Evolutionary conservation across 148 eudicot species (phyloP).

Genomic region (Arbutus unedo): DNA sequence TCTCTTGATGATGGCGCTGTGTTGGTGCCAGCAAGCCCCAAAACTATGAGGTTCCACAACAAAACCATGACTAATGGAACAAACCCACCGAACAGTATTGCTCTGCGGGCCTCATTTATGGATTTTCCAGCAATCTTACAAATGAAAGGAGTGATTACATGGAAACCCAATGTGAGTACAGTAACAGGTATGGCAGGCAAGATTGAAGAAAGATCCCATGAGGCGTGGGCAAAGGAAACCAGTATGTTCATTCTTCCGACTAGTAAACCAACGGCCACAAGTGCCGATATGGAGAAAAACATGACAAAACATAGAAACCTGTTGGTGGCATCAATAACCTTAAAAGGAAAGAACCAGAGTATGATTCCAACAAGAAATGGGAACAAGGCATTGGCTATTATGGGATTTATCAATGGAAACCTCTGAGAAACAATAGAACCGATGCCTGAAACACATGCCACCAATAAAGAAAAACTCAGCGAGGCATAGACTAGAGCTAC

Average conservation of each 20-base stretch:
- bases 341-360: constrained; percentile 47
- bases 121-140: constrained; percentile 62
- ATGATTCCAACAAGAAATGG: constrained; percentile 46
- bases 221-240: constrained; percentile 38
- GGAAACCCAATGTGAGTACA: constrained; percentile 71
- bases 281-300: constrained; percentile 57
- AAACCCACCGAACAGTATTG: constrained; percentile 59
- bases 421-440: constrained; percentile 55
- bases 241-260: constrained; percentile 40
- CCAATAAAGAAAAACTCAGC: constrained; percentile 63
- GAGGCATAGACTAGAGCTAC: constrained; percentile 60
- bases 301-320: constrained; percentile 51
- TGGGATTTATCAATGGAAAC: constrained; percentile 41
- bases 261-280: constrained; percentile 53
- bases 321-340: constrained; percentile 47
- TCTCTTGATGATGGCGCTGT: constrained; percentile 30
- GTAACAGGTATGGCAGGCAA: constrained; percentile 70
- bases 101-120: constrained; percentile 48
- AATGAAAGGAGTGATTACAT: constrained; percentile 69
- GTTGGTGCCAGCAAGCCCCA: constrained; percentile 58
- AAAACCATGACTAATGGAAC: constrained; percentile 65
- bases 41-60: constrained; percentile 64
- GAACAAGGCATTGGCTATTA: constrained; percentile 40
- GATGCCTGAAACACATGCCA: constrained; percentile 72
- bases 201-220: constrained; percentile 50